Evolutionary conservation across 2,329 filamentous ascomycete genomes (phyloP).

Genomic region (Coleophoma cylindrospora): DNA sequence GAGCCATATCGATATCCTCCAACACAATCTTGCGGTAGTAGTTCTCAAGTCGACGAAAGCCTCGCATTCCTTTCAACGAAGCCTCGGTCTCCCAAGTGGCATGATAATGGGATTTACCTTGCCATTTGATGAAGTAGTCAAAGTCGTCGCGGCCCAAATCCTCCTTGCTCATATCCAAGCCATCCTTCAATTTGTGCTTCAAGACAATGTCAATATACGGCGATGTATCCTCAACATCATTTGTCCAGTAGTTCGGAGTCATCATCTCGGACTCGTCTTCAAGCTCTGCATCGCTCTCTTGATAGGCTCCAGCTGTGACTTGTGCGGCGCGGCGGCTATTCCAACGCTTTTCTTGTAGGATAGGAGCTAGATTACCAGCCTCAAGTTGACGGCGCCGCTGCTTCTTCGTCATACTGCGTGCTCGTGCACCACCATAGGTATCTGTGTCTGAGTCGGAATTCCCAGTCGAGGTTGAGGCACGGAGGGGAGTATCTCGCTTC

Average conservation of each 20-base stretch:
- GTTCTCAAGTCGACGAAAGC: slow-evolving; percentile 87
- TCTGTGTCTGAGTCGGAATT: slow-evolving; percentile 64
- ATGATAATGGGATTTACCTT: slow-evolving; percentile 90
- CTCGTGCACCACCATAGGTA: slow-evolving; percentile 73
- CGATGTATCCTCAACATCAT: slow-evolving; percentile 67
- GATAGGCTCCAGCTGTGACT: slow-evolving; percentile 56
- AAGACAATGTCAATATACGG: slow-evolving; percentile 90
- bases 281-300: slow-evolving; percentile 62
- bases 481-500: slow-evolving; percentile 52
- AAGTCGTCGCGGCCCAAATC: slow-evolving; percentile 69
- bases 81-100: slow-evolving; percentile 89
- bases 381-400: slow-evolving; percentile 71
- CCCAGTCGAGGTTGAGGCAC: slow-evolving; percentile 54
- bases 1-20: slow-evolving; percentile 71
- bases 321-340: slow-evolving; percentile 81
- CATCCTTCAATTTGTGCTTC: slow-evolving; percentile 76
- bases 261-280: slow-evolving; percentile 59
- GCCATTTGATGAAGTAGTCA: slow-evolving; percentile 94
- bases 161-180: slow-evolving; percentile 46
- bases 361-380: slow-evolving; percentile 57
- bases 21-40: slow-evolving; percentile 83
- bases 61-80: slow-evolving; percentile 69
- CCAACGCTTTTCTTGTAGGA: slow-evolving; percentile 81
- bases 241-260: slow-evolving; percentile 66
- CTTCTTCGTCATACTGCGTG: slow-evolving; percentile 67